phyloP scores from a whole-genome alignment of 306 rosid species.

The Lathyrus oleraceus region DNA sequence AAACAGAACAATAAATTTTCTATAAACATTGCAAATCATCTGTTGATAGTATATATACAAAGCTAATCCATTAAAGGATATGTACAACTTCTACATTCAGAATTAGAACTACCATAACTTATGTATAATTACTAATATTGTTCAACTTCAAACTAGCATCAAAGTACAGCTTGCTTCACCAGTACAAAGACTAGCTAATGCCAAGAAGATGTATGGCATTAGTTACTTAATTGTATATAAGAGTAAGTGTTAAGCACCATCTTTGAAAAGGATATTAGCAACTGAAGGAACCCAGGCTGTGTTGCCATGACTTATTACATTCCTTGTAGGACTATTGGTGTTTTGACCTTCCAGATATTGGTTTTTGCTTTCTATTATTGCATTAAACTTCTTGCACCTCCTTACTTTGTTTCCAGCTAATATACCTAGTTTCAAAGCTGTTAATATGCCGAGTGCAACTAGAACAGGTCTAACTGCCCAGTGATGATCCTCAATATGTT shows the following conservation, averaged over 20 bases:
- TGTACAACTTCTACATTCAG: constrained; percentile 40
- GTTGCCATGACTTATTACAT: constrained; percentile 22
- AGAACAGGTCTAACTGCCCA: constrained; percentile 85
- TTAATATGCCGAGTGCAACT: constrained; percentile 66
- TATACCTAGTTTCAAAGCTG: constrained; percentile 70
- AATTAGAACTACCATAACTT: constrained; percentile 12
- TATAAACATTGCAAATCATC: constrained; percentile 5
- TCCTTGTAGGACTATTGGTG: constrained; percentile 40
- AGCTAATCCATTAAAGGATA: constrained; percentile 19
- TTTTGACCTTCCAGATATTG: constrained; percentile 54
- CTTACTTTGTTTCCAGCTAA: constrained; percentile 58
- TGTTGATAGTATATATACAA: constrained; percentile 6
- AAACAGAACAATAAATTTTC: neutral
- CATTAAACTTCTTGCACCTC: constrained; percentile 48
- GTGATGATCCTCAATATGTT: constrained; percentile 89
- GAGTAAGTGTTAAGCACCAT: constrained; percentile 43
- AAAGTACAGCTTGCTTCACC: constrained; percentile 9
- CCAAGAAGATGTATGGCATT: constrained; percentile 12
- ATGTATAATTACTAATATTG: constrained; percentile 20
- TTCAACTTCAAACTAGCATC: constrained; percentile 23
- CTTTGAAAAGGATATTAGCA: constrained; percentile 64
- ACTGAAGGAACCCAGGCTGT: constrained; percentile 75
- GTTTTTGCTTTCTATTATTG: constrained; percentile 42
- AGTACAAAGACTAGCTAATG: constrained; percentile 29
- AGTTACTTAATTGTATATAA: constrained; percentile 10